Evolutionary conservation across 768 basidiomycete species (phyloP).

Genomic region (Suillus lakei): DNA sequence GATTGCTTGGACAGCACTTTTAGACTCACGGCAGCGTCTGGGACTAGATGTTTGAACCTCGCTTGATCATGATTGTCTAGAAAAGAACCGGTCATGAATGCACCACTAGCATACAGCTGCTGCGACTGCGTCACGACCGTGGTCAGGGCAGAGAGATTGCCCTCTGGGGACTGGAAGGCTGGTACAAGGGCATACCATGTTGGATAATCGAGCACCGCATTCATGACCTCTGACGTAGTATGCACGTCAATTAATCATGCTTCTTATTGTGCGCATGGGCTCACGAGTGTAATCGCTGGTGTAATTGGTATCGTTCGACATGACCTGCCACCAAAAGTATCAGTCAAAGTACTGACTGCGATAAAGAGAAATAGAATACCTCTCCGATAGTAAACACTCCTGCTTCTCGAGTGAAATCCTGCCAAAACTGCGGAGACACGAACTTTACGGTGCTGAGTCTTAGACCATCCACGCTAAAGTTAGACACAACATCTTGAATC

Average conservation of each 20-base stretch:
- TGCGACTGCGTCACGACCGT: slow-evolving; percentile 36
- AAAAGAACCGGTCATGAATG: slow-evolving; percentile 50
- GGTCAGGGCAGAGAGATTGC: slow-evolving; percentile 38
- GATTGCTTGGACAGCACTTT: neutral
- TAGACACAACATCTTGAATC: slow-evolving; percentile 50
- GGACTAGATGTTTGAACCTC: slow-evolving; percentile 47
- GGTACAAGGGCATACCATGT: slow-evolving; percentile 48
- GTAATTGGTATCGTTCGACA: slow-evolving; percentile 45
- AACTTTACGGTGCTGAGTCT: slow-evolving; percentile 67
- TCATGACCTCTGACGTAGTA: slow-evolving; percentile 41
- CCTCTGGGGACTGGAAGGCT: slow-evolving; percentile 42
- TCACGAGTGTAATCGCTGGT: slow-evolving; percentile 46
- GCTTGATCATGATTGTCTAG: slow-evolving; percentile 62
- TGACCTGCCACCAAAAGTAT: slow-evolving; percentile 35
- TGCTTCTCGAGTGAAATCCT: slow-evolving; percentile 49
- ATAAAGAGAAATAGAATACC: slow-evolving; percentile 45
- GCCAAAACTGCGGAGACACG: slow-evolving; percentile 59
- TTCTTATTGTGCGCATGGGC: slow-evolving; percentile 13
- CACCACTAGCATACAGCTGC: slow-evolving; percentile 42
- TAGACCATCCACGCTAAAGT: slow-evolving; percentile 57
- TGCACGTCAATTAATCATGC: neutral
- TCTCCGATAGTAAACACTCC: slow-evolving; percentile 62
- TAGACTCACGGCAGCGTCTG: slow-evolving; percentile 45
- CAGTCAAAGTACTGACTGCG: slow-evolving; percentile 41
- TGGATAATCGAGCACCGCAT: slow-evolving; percentile 55